phyloP scores from a whole-genome alignment of 2,329 filamentous ascomycete genomes.

The Cytospora leucostoma region DNA sequence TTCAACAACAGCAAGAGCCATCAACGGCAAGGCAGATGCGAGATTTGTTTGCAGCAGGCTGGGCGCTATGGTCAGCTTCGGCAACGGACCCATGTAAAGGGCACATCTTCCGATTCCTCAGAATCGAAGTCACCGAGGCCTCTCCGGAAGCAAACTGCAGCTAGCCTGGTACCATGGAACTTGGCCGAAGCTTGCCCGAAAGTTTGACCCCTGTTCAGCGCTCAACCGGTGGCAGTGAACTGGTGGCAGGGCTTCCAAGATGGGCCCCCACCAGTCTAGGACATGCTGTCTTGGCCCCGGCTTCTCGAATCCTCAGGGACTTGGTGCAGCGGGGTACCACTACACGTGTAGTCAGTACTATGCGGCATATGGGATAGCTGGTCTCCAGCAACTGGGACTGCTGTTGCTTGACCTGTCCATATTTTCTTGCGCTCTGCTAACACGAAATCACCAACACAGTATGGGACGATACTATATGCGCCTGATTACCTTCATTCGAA shows the following conservation, averaged over 20 bases:
- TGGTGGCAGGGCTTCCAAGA: conserved; percentile 12
- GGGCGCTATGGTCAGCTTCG: conserved; percentile 3
- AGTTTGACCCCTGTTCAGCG: conserved; percentile 2
- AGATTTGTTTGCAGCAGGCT: conserved; percentile 1
- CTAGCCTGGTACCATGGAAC: conserved; percentile 15
- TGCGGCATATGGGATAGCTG: neutral
- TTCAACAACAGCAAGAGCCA: conserved; percentile 13
- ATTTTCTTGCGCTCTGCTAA: neutral
- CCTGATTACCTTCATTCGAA: neutral
- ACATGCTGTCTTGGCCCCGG: conserved; percentile 19
- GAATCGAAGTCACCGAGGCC: conserved; percentile 5
- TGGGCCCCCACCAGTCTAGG: conserved; percentile 10
- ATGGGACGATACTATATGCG: neutral
- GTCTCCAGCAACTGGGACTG: neutral
- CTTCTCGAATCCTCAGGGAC: conserved; percentile 18
- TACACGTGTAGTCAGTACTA: neutral
- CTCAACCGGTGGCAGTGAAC: neutral
- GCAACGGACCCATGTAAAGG: neutral
- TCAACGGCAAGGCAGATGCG: neutral
- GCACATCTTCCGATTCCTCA: neutral
- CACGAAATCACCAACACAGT: neutral
- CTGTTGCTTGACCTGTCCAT: neutral
- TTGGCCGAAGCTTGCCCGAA: conserved; percentile 22
- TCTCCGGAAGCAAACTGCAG: conserved; percentile 10
- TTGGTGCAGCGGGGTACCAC: neutral